phyloP scores from a whole-genome alignment of 108 stramenopile genomes.

The Fragilaria radians region DNA sequence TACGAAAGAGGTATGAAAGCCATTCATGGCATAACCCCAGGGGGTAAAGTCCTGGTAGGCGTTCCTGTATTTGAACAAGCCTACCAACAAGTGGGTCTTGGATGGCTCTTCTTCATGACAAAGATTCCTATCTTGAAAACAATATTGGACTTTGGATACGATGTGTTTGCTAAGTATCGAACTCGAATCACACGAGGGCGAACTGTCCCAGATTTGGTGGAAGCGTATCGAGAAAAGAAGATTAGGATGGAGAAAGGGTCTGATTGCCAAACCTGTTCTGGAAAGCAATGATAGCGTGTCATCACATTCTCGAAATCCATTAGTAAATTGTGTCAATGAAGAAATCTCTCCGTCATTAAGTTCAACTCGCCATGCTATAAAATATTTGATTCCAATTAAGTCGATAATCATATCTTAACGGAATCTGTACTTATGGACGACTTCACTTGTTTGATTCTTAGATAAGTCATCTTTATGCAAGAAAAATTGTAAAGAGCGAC shows the following conservation, averaged over 20 bases:
- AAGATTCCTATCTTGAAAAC: slow-evolving; percentile 21
- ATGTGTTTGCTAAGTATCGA: slow-evolving; percentile 43
- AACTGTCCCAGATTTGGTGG: slow-evolving; percentile 26
- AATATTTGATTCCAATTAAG: too few relatives aligned
- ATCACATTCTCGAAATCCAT: too few relatives aligned
- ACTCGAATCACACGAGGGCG: slow-evolving; percentile 40
- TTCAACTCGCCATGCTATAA: too few relatives aligned
- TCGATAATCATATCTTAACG: too few relatives aligned
- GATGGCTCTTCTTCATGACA: slow-evolving; percentile 38
- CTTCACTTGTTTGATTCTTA: too few relatives aligned
- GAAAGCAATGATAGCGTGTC: too few relatives aligned
- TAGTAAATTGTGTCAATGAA: too few relatives aligned
- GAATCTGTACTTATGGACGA: too few relatives aligned
- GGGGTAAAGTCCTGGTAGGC: slow-evolving; percentile 36
- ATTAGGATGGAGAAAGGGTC: background rate
- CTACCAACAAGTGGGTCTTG: slow-evolving; percentile 40
- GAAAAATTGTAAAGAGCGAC: too few relatives aligned
- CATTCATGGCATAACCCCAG: slow-evolving; percentile 39
- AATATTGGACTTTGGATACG: slow-evolving; percentile 28
- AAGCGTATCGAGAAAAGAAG: slow-evolving; percentile 3
- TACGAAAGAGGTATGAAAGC: slow-evolving; percentile 47
- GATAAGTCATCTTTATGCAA: too few relatives aligned
- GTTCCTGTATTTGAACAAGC: slow-evolving; percentile 42
- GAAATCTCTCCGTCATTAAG: too few relatives aligned
- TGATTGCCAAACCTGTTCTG: background rate